phyloP scores from a whole-genome alignment of 129 eudicot genomes.

The Chrysanthemum lavandulifolium region DNA sequence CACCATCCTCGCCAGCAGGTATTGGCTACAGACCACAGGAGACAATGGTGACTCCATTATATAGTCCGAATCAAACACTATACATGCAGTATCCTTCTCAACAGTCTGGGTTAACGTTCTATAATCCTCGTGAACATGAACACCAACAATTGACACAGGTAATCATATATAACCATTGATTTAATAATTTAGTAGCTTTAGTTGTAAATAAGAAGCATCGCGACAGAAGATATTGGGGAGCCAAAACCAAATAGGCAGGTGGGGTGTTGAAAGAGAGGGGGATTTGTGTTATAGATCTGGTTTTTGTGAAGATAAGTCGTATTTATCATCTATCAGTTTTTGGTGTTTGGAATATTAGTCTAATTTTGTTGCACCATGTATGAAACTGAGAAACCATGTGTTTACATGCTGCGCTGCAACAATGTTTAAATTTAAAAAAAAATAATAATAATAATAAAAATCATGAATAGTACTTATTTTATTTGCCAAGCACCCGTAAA shows the following conservation, averaged over 20 bases:
- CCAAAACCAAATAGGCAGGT: neutral
- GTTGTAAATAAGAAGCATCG: neutral
- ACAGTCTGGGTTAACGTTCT: slow-evolving; percentile 60
- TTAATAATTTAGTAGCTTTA: neutral
- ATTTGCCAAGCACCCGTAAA: no score
- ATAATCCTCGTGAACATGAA: slow-evolving; percentile 83
- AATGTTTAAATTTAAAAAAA: neutral
- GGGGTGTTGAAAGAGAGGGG: no score
- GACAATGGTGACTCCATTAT: slow-evolving; percentile 53
- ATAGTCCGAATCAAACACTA: slow-evolving; percentile 47
- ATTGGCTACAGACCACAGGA: slow-evolving; percentile 73
- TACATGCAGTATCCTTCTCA: slow-evolving; percentile 78
- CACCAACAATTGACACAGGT: slow-evolving; percentile 61
- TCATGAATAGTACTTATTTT: neutral
- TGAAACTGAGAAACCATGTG: neutral
- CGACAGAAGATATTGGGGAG: neutral
- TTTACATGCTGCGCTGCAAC: neutral
- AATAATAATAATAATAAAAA: no score
- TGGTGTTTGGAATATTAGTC: neutral
- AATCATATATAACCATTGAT: neutral
- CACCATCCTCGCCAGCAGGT: slow-evolving; percentile 65
- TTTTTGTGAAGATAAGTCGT: neutral
- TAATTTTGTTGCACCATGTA: no score
- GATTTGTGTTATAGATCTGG: no score
- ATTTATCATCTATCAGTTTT: neutral